Base-by-base conservation (phyloP, 331 rosid species). In the Acacia concinna region DNA sequence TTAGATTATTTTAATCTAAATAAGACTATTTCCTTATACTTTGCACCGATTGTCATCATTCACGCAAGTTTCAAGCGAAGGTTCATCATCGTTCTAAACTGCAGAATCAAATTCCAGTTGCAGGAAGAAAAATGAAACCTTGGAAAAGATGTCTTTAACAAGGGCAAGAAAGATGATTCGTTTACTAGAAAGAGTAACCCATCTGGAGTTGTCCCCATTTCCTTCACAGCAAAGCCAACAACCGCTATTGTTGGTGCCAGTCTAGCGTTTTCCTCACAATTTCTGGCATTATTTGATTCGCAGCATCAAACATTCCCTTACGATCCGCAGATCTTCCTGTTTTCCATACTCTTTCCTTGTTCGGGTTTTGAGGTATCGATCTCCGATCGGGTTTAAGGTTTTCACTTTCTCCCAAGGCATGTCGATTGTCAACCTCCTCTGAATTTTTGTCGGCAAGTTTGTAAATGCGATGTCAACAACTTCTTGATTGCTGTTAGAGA, bases 191-290 rank as follows among this genome's bases (percentile, higher is more conserved):
- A 18, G 49, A 41, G 9, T 37, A 11, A 35, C 21, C 31, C 9
- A 20, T 13, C 32, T 4, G 32, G 11, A n/a, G 18, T 38, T 5
- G 20, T 68, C 52, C 56, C n/a, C 23, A 15, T 73, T 74, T 52
- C 68, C 73, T 65, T 49, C 15, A 38, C 81, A 70, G 54, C 73
- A 25, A 72, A 60, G 62, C 56, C 79, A 35, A 74, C 63, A 62
- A 80, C 88, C 85, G 87, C 85, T 87, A 64, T 83, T 56, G 57
- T 81, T 72, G 56, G 25, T 60, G 82, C 83, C 82, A 81, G 71
- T 84, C 12, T 31, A 83, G 81, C 92, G 66, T 56, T 46, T 49
- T 38, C 34, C 51, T 68, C 8, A 31, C 0, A 47, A 11, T 27
- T 54, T 30, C 74, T 57, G 17, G 54, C 8, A 32, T 35, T 52